A percentile compares a stretch with the other conserved stretches of the same genome.
phyloP scores from a whole-genome alignment of 345 rosid species.

The Geranium rotundifolium region DNA sequence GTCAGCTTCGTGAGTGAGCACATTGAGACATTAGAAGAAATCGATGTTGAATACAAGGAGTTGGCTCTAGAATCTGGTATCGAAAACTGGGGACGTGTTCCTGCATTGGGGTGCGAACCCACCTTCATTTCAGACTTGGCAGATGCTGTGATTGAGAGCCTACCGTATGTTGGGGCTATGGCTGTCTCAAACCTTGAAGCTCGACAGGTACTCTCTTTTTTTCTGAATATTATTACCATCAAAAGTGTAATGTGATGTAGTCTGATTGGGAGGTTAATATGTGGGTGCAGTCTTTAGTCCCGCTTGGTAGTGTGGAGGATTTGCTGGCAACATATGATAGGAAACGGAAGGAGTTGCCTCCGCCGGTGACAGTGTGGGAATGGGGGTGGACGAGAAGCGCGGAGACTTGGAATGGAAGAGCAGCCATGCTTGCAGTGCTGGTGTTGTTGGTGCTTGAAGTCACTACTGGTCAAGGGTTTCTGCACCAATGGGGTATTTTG shows the following conservation, averaged over 20 bases:
- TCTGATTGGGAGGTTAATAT: conserved; percentile 6
- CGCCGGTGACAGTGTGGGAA: conserved; percentile 93
- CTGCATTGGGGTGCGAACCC: conserved; percentile 86
- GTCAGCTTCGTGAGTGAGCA: conserved; percentile 94
- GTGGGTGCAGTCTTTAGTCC: conserved; percentile 74
- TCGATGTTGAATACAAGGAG: conserved; percentile 93
- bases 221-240: no score
- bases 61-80: conserved; percentile 85
- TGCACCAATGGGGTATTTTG: conserved; percentile 86
- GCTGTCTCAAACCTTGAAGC: conserved; percentile 97
- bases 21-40: conserved; percentile 97
- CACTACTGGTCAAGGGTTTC: conserved; percentile 86
- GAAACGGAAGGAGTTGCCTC: conserved; percentile 77
- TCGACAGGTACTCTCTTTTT: conserved; percentile 53
- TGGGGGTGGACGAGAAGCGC: conserved; percentile 99
- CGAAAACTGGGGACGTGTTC: conserved; percentile 96
- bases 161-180: conserved; percentile 98
- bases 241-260: background rate
- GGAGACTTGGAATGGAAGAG: conserved; percentile 97
- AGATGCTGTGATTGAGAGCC: conserved; percentile 93
- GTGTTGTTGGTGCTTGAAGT: conserved; percentile 78
- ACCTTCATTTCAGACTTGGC: conserved; percentile 94
- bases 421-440: conserved; percentile 91
- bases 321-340: conserved; percentile 81
- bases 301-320: conserved; percentile 90